Evolutionary conservation across 2,329 filamentous ascomycete species (phyloP).

Genomic region (Phoma herbarum): DNA sequence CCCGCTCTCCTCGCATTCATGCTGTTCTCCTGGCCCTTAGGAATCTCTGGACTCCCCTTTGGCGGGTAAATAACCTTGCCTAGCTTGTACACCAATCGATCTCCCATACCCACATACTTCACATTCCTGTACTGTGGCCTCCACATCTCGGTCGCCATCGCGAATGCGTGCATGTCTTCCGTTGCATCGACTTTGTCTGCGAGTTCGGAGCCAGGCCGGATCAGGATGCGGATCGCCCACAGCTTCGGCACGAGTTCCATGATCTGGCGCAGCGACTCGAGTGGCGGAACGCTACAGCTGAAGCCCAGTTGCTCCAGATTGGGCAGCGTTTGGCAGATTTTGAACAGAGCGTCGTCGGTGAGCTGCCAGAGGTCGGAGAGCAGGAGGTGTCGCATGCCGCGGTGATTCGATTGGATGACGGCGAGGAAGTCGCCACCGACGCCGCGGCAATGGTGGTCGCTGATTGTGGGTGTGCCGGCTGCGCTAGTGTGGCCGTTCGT

Average conservation of each 20-base stretch:
- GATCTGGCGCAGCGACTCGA: conserved; percentile 47
- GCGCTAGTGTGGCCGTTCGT: conserved; percentile 30
- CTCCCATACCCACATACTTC: conserved; percentile 53
- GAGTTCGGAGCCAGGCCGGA: conserved; percentile 37
- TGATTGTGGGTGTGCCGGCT: conserved; percentile 34
- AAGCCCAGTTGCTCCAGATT: conserved; percentile 67
- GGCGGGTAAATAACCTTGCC: conserved; percentile 42
- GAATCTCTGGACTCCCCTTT: conserved; percentile 20
- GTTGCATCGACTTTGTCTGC: conserved; percentile 37
- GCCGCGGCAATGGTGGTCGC: conserved; percentile 45
- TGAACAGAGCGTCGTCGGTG: conserved; percentile 57
- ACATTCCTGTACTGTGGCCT: conserved; percentile 46
- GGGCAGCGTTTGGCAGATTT: conserved; percentile 63
- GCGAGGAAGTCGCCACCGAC: conserved; percentile 59
- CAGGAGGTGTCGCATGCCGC: conserved; percentile 64
- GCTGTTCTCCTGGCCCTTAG: conserved; percentile 31
- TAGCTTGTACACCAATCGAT: conserved; percentile 49
- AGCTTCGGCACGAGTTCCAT: conserved; percentile 52
- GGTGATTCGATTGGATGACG: conserved; percentile 60
- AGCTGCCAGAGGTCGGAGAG: conserved; percentile 65
- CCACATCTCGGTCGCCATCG: conserved; percentile 46
- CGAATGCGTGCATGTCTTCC: conserved; percentile 47
- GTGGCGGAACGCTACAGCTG: conserved; percentile 63
- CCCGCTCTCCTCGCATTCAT: conserved; percentile 40
- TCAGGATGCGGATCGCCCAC: conserved; percentile 53